Evolutionary conservation across 805 yeast species (phyloP), one percentile per base, ranked within the genome.

Genomic region (Wickerhamomyces ciferrii): DNA sequence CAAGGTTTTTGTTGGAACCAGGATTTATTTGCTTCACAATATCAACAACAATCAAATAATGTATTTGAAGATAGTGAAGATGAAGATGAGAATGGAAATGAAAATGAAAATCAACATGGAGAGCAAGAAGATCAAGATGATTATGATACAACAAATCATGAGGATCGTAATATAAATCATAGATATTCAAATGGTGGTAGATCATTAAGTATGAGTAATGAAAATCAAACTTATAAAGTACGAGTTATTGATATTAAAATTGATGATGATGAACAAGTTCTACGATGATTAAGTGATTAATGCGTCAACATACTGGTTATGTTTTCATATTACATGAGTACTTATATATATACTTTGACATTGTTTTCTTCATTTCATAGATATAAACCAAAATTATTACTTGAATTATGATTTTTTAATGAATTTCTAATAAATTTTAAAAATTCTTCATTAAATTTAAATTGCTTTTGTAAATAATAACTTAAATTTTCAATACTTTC

Each of bases 1-100:
- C 91, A 85, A 58, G 94, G 94, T 3, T 85, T 84, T 55, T 63
- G 77, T 2, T 85, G 88, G 78, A 84, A 85, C 59, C 91, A 84
- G 57, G 91, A 84, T 55, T 64, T 84, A 41, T 85, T 84, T 70
- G 91, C 89, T 2, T 71, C 83, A 2, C 81, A 83, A 25, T 81
- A 79, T 59, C 87, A 83, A 56, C 91, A 84, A 48, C 66, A 63
- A 40, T 62, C 71, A 41, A 73, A 72, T 17, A 63, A 68, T 0
- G 54, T 68, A 4, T 69, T 62, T 46, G 71, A 62, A 47, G 66
- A 62, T 3, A 56, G 56, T 35, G 62, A 59, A 13, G 62, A 60
- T 41, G 51, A 39, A 24, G 43, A 43, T 4, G 43, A 31, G n/a
- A 31, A 39, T 13, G 27, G 27, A 7, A 10, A 24, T 24, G 27